These are phyloP conservation scores for Suhomyces xylopsoci DNA, from an alignment of 805 yeast species.

Conservation along the genomic window DNA sequence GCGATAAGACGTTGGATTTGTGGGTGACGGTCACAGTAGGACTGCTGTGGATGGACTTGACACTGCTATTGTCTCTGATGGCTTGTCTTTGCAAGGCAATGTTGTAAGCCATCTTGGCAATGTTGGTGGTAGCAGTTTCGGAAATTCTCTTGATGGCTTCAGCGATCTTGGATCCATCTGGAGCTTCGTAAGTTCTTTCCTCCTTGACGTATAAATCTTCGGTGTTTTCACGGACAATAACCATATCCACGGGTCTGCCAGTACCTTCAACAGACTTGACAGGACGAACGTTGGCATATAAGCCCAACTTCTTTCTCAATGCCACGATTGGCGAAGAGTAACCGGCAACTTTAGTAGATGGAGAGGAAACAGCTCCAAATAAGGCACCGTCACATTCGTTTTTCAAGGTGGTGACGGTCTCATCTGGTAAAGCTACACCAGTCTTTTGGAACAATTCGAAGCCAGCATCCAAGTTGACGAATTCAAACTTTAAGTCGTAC, in stretches of 20 bases:
- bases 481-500: slow-evolving; percentile 77
- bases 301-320: slow-evolving; percentile 90
- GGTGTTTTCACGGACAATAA: slow-evolving; percentile 97
- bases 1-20: slow-evolving; percentile 91
- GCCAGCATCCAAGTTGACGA: slow-evolving; percentile 88
- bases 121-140: slow-evolving; percentile 79
- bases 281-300: slow-evolving; percentile 96
- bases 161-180: slow-evolving; percentile 86
- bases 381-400: slow-evolving; percentile 93
- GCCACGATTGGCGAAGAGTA: slow-evolving; percentile 99
- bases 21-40: slow-evolving; percentile 90
- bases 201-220: slow-evolving; percentile 96
- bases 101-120: slow-evolving; percentile 87
- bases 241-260: slow-evolving; percentile 92
- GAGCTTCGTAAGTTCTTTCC: slow-evolving; percentile 69
- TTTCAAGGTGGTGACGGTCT: slow-evolving; percentile 75
- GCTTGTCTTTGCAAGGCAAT: slow-evolving; percentile 89
- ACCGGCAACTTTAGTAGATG: slow-evolving; percentile 89
- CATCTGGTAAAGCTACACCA: slow-evolving; percentile 95
- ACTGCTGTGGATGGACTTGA: slow-evolving; percentile 31
- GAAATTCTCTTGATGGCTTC: slow-evolving; percentile 97
- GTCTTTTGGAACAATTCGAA: slow-evolving; percentile 89
- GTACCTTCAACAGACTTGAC: slow-evolving; percentile 87
- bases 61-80: slow-evolving; percentile 56
- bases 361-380: slow-evolving; percentile 96